Conservation (phyloP, 1,284 basidiomycete species). For the Xanthoconium separans region DNA sequence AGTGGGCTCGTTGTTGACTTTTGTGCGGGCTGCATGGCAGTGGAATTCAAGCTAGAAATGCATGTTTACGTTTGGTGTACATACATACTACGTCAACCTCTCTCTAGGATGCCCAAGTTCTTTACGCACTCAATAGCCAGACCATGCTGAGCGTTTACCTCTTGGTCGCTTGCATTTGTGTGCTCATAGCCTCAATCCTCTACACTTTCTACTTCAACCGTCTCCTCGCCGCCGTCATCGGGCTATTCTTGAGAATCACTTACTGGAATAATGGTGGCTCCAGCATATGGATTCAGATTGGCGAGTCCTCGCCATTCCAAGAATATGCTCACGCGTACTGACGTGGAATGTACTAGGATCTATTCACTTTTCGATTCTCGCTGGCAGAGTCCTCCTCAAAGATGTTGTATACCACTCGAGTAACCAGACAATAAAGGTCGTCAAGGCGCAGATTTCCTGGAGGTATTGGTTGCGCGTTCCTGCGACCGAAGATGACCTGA, state of each 20-base stretch:
- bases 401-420: slow-evolving; percentile 87
- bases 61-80: not conserved
- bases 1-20: slow-evolving; percentile 43
- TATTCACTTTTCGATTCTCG: slow-evolving; percentile 87
- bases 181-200: slow-evolving; percentile 67
- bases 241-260: slow-evolving; percentile 56
- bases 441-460: slow-evolving; percentile 86
- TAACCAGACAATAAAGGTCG: slow-evolving; percentile 81
- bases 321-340: not conserved
- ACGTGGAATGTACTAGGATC: slow-evolving; percentile 47
- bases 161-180: slow-evolving; percentile 69
- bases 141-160: slow-evolving; percentile 59
- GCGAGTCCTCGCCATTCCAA: slow-evolving; percentile 39
- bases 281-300: slow-evolving; percentile 77
- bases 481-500: slow-evolving; percentile 63
- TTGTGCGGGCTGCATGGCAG: slow-evolving; percentile 24
- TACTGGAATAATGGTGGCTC: slow-evolving; percentile 72
- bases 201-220: slow-evolving; percentile 93
- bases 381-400: slow-evolving; percentile 83
- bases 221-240: slow-evolving; percentile 67
- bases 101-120: slow-evolving; percentile 5
- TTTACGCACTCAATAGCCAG: slow-evolving; percentile 15
- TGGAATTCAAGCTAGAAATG: not conserved
- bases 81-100: not conserved
- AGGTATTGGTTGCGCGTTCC: slow-evolving; percentile 86